Percentiles rank a stretch among this genome's conserved stretches.
phyloP scores from a whole-genome alignment of 352 stramenopile genomes.

The Plasmopara viticola region DNA sequence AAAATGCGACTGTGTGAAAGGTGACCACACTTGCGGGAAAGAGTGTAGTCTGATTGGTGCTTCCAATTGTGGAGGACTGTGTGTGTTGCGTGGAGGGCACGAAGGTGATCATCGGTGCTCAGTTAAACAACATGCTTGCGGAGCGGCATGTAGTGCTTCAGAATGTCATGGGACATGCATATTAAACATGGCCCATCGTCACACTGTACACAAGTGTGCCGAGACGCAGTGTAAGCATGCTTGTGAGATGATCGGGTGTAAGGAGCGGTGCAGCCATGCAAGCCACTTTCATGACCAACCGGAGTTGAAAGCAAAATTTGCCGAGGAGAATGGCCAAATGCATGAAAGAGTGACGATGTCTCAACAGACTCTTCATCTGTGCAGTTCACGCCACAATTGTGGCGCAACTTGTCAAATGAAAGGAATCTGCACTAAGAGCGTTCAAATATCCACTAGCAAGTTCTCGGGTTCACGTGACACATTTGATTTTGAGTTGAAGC shows the following conservation, averaged over 20 bases:
- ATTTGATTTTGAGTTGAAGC: conserved; percentile 34
- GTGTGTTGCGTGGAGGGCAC: conserved; percentile 22
- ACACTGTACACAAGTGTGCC: conserved; percentile 33
- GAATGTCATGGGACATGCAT: conserved; percentile 31
- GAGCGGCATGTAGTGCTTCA: conserved; percentile 22
- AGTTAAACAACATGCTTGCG: conserved; percentile 29
- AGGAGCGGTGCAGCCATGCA: conserved; percentile 21
- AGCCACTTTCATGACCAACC: conserved; percentile 39
- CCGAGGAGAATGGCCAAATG: conserved; percentile 17
- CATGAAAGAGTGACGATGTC: neutral
- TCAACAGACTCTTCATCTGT: conserved; percentile 21
- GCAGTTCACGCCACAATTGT: conserved; percentile 25
- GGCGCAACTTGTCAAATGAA: conserved; percentile 20
- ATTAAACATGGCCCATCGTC: conserved; percentile 18
- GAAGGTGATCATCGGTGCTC: conserved; percentile 30
- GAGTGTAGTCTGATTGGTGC: conserved; percentile 19
- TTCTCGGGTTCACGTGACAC: conserved; percentile 27
- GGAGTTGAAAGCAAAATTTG: conserved; percentile 11
- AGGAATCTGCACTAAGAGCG: conserved; percentile 29
- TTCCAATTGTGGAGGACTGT: conserved; percentile 30
- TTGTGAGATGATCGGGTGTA: conserved; percentile 31
- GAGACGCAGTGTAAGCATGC: conserved; percentile 25
- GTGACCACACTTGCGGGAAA: conserved; percentile 32
- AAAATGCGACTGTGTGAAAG: conserved; percentile 31
- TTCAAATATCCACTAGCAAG: conserved; percentile 27